Evolutionary conservation across 495 filamentous ascomycete genomes (phyloP).

Genomic region (Ascodesmis nigricans): DNA sequence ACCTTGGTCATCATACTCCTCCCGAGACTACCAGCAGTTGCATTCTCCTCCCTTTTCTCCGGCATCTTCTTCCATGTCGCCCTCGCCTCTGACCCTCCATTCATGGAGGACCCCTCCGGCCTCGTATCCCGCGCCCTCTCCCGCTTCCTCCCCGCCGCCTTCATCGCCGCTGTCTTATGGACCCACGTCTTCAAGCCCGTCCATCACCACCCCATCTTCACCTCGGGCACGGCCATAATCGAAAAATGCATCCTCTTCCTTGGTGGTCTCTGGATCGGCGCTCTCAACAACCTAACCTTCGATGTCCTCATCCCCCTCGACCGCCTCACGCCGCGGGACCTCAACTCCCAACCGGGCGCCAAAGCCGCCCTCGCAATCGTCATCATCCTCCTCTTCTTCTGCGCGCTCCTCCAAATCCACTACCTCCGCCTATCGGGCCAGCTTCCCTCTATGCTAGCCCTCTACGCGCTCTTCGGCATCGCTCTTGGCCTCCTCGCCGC

Average conservation of each 20-base stretch:
- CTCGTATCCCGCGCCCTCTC: constrained; percentile 50
- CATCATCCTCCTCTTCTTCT: constrained; percentile 34
- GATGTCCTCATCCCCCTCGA: constrained; percentile 57
- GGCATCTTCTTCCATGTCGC: constrained; percentile 36
- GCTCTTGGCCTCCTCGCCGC: constrained; percentile 38
- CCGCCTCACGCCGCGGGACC: constrained; percentile 52
- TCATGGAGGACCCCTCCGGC: constrained; percentile 26
- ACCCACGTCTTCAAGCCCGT: constrained; percentile 32
- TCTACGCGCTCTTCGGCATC: constrained; percentile 42
- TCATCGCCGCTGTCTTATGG: constrained; percentile 53
- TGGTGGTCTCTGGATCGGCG: constrained; percentile 53
- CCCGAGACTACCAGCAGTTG: constrained; percentile 22
- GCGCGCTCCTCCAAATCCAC: constrained; percentile 47
- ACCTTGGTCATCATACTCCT: constrained; percentile 8
- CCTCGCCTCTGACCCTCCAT: constrained; percentile 54
- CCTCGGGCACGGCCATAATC: constrained; percentile 36
- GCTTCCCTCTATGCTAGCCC: constrained; percentile 42
- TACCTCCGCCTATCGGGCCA: constrained; percentile 51
- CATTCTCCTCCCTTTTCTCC: constrained; percentile 27
- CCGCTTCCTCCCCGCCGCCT: constrained; percentile 54
- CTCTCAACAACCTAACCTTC: constrained; percentile 66
- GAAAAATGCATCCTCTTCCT: constrained; percentile 58
- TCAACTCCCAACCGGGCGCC: constrained; percentile 56
- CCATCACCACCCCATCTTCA: constrained; percentile 21
- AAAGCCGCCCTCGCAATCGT: constrained; percentile 46